phyloP scores from a whole-genome alignment of 2,329 filamentous ascomycete genomes.

The Hymenoscyphus fraxineus region DNA sequence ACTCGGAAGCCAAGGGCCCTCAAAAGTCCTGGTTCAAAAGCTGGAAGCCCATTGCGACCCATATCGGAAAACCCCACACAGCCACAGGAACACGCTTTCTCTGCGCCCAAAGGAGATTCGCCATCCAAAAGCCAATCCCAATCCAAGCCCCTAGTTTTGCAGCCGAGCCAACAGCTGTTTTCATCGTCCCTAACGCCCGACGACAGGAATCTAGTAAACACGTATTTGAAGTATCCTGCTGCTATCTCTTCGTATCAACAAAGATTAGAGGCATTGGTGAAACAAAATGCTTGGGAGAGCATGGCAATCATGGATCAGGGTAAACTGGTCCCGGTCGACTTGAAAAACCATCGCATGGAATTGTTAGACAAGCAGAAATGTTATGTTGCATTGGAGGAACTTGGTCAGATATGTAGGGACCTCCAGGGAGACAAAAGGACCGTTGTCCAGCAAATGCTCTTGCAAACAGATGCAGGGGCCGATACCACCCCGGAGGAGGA shows the following conservation, averaged over 20 bases:
- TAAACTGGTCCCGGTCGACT: conserved; percentile 19
- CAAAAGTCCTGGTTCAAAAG: conserved; percentile 16
- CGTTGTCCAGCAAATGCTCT: conserved; percentile 20
- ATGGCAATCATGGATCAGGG: conserved; percentile 27
- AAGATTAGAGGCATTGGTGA: conserved; percentile 20
- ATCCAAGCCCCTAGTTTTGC: conserved; percentile 10
- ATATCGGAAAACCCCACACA: conserved; percentile 28
- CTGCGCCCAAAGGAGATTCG: conserved; percentile 27
- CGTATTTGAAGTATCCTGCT: conserved; percentile 25
- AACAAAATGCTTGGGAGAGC: conserved; percentile 21
- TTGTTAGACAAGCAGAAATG: conserved; percentile 27
- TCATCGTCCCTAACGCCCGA: conserved; percentile 21
- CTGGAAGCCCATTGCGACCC: conserved; percentile 28
- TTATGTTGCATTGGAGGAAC: conserved; percentile 16
- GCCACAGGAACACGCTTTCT: conserved; percentile 25
- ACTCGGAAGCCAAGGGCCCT: conserved; percentile 8
- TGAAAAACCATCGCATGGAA: conserved; percentile 26
- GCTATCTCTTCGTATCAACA: conserved; percentile 22
- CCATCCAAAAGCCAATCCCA: conserved; percentile 18
- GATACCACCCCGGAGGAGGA: conserved; percentile 27
- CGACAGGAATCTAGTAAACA: conserved; percentile 28
- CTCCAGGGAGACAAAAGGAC: conserved; percentile 24
- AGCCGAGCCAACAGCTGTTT: conserved; percentile 24
- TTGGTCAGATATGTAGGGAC: conserved; percentile 14
- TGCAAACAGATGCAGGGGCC: conserved; percentile 21